Base-by-base conservation (phyloP, 163 green algal genomes). In the Scenedesmus sp. region DNA sequence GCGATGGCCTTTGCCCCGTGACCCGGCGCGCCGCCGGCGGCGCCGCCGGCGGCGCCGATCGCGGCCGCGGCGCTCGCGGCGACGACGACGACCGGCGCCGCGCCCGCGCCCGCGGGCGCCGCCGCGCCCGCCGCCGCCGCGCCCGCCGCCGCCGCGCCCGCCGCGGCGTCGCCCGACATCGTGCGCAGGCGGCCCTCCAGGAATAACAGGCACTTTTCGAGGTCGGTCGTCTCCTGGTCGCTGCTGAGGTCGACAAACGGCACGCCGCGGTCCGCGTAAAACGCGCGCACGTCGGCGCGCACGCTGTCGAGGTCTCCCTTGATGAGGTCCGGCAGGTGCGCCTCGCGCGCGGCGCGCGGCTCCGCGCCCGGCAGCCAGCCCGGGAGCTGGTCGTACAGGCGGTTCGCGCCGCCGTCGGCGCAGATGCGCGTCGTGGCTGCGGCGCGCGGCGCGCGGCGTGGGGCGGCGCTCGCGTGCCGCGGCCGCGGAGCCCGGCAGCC, bases 171-270 rank as follows among this genome's bases (percentile, higher is more conserved):
- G 33, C 60, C 50, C 22, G 39, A 34, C 36, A 62, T 20, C 3
- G 51, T 29, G 9, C 62, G 18, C 18, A 81, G 29, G 28, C 47
- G 39, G 15, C 70, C 78, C 71, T 78, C 81, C 58, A 81, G 44
- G 56, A 65, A 85, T 4, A 63, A 2, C 2, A 98, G 53, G 70
- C 89, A 95, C 83, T 99, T 99, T 22, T 91, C 76, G 11, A 98
- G 80, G 85, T 99, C 95, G 2, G 93, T 98, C 36, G 83, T 94
- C 70, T 98, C 93, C 77, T 98, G 94, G 60, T 98, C 95, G 20
- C 86, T 36, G 0, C 86, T 91, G 60, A 93, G 60, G 75, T 98
- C 93, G 14, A 91, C 45, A 4, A 97, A 74, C 0, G 74, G 53
- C 14, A 92, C 86, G 22, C 88, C 87, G 15, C 75, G 73, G 28